Base-by-base conservation (phyloP, 768 basidiomycete species). In the Cubamyces sp. region DNA sequence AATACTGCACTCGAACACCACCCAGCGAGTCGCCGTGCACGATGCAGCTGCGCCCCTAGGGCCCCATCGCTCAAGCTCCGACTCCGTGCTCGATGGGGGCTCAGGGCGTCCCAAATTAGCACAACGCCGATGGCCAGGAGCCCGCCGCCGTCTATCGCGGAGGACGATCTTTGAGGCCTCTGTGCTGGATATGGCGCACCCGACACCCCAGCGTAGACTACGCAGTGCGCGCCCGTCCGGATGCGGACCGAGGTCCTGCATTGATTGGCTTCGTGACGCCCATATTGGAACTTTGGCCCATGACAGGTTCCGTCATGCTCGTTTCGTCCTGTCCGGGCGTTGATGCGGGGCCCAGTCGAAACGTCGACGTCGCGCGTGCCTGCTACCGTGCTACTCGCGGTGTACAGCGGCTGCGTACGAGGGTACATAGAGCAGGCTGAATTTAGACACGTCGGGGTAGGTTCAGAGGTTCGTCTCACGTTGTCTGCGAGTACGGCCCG, bases 181-280 rank as follows among this genome's bases (percentile, higher is more conserved):
- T 45, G 15, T 16, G 23, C 42, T n/a, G 15, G 42, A 28, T 28
- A 3, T 42, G 54, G 54, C 54, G 42, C n/a, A 6, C 41, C 54
- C 42, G 54, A 55, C 54, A 26, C 4, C 3, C 54, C 42, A 55
- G 54, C 21, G 0, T 5, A n/a, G n/a, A n/a, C n/a, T n/a, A n/a
- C n/a, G n/a, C n/a, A n/a, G n/a, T 23, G 21, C 41, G 11, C 40
- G 41, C 40, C 40, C 53, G 21, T 26, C 12, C 26, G 54, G 18
- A 43, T 45, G 12, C 54, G 54, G 54, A 5, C 42, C 54, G 54
- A 55, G 1, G 9, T 18, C 25, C 23, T 54, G 54, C 42, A 53
- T 30, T 42, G 54, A 45, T 40, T 1, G 42, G 54, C 54, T 55
- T 55, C 54, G 42, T 55, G 42, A 42, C 54, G 54, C 54, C 16